A percentile compares a stretch with the other conserved stretches of the same genome.
Evolutionary conservation across 2,329 filamentous ascomycete genomes (phyloP).

Genomic region (Aspergillus fumigatiaffinis): DNA sequence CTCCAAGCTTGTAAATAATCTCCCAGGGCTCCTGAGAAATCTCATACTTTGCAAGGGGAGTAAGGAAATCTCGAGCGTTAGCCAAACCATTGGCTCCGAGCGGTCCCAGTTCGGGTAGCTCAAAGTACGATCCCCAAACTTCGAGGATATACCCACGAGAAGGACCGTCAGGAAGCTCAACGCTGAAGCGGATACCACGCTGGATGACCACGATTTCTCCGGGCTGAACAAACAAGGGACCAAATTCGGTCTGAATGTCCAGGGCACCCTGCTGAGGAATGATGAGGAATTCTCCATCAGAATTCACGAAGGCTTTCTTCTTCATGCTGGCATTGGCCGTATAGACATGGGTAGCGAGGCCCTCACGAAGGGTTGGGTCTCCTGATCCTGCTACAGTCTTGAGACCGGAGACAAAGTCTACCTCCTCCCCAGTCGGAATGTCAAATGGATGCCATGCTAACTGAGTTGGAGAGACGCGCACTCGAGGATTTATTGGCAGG

Average conservation of each 20-base stretch:
- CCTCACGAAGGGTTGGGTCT: slow-evolving; percentile 54
- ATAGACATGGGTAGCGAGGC: slow-evolving; percentile 55
- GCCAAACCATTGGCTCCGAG: slow-evolving; percentile 64
- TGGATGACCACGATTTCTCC: slow-evolving; percentile 67
- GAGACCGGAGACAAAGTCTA: slow-evolving; percentile 54
- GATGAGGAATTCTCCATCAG: slow-evolving; percentile 64
- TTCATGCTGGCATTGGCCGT: slow-evolving; percentile 55
- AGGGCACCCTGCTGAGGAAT: slow-evolving; percentile 62
- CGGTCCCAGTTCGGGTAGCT: slow-evolving; percentile 63
- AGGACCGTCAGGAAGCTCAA: slow-evolving; percentile 57
- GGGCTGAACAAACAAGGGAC: slow-evolving; percentile 60
- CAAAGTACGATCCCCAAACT: slow-evolving; percentile 61
- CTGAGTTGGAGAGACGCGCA: slow-evolving; percentile 54
- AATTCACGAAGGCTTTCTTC: slow-evolving; percentile 55
- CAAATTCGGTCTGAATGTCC: slow-evolving; percentile 66
- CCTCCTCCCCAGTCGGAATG: slow-evolving; percentile 44
- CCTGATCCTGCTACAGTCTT: slow-evolving; percentile 55
- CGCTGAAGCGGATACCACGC: slow-evolving; percentile 60
- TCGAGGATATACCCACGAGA: slow-evolving; percentile 65
- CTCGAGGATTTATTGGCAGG: slow-evolving; percentile 46
- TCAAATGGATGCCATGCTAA: slow-evolving; percentile 57
- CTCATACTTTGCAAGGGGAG: slow-evolving; percentile 56
- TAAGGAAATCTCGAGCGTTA: slow-evolving; percentile 62
- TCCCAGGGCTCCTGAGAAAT: slow-evolving; percentile 54
- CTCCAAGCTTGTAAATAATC: slow-evolving; percentile 61